phyloP scores from a whole-genome alignment of 805 yeast species.

The Kregervanrija fluxuum region DNA sequence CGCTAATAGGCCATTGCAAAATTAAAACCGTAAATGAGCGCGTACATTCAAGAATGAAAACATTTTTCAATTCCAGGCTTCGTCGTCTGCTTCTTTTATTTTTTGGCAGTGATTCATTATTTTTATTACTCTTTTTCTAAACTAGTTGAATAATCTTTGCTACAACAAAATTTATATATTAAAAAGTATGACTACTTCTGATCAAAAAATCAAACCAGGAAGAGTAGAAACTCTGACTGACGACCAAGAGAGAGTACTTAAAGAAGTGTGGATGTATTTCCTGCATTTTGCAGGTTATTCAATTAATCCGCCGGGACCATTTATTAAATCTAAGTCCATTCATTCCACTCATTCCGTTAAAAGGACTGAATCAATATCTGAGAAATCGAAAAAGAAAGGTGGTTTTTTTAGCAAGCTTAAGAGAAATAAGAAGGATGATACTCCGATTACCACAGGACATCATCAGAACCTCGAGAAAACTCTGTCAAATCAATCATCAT shows the following conservation, averaged over 20 bases:
- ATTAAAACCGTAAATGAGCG: no score
- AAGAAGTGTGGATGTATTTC: slow-evolving; percentile 64
- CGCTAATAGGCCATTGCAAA: no score
- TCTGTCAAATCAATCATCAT: slow-evolving; percentile 15
- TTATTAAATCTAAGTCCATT: slow-evolving; percentile 4
- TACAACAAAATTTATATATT: no score
- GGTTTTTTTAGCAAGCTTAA: slow-evolving; percentile 24
- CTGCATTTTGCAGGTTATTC: slow-evolving; percentile 52
- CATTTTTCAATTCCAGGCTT: no score
- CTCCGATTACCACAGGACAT: background rate
- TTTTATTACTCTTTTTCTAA: no score
- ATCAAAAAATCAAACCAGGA: slow-evolving; percentile 26
- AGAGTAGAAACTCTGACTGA: slow-evolving; percentile 38
- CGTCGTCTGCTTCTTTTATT: no score
- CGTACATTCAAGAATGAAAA: no score
- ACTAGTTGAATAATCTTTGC: no score
- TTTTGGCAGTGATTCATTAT: no score
- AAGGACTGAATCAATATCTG: slow-evolving; percentile 10
- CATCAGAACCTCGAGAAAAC: slow-evolving; percentile 10
- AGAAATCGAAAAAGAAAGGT: slow-evolving; percentile 26
- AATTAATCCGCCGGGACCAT: slow-evolving; percentile 19
- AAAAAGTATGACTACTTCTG: no score
- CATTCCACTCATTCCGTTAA: slow-evolving; percentile 6
- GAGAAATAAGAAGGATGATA: slow-evolving; percentile 16
- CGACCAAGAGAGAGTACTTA: slow-evolving; percentile 57